Base-by-base conservation (phyloP, 495 filamentous ascomycete species). In the Penicillium pancosmium region DNA sequence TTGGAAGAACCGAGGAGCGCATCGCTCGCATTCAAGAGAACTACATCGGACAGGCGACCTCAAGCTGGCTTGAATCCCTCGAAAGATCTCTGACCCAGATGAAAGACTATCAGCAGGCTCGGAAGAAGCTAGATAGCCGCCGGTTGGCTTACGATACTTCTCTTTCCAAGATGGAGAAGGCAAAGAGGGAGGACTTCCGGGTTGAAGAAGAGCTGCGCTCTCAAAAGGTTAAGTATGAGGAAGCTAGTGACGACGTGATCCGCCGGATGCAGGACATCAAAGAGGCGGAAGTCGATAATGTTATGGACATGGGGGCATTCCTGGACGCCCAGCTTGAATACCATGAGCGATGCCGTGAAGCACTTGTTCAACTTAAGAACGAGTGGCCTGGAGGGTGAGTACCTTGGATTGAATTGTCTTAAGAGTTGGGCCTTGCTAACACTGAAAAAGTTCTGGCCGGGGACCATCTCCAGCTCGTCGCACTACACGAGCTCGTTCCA, bases 251-350 rank as follows among this genome's bases (percentile, higher is more conserved):
- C 61, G 94, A 98, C 64, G 93, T 98, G 57, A 81, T 86, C 61
- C 86, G 93, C 60, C 84, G 94, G 54, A 98, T 98, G 95, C 84
- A 94, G 72, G 94, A 98, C 62, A 96, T 98, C 72, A 91, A 94
- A 72, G 91, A 97, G 53, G 85, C 91, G 8, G 94, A 98, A 69
- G 81, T 76, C 16, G 94, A 98, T 51, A 92, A 87, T 61, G 83
- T 97, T 33, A 81, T 81, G 55, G 93, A 97, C 66, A 73, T 98
- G 54, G 84, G 84, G 2, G 76, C 83, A 8, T 96, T 98, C 70
- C 71, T 98, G 55, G 93, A 98, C 57, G 89, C 92, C 31, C 92
- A 98, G 73, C 78, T 98, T 55, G 87, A 87, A 52, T 98, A 96
- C 71, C 88, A 97, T 66, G 93, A 98, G 65, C 85, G 88, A 25